Evolutionary conservation across 108 stramenopile species (phyloP).

Genomic region (Bacterosira constricta): DNA sequence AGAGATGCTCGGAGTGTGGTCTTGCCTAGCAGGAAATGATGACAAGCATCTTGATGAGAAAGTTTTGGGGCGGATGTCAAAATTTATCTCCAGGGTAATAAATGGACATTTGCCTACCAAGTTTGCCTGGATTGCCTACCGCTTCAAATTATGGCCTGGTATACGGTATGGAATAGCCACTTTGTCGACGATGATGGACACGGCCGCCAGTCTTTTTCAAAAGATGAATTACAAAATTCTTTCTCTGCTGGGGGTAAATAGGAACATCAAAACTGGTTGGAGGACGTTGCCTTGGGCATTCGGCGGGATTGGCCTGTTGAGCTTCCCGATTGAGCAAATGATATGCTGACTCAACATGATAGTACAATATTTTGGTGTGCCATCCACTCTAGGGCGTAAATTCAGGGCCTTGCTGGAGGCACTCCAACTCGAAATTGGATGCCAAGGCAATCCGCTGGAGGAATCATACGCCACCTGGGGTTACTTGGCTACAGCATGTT

Average conservation of each 20-base stretch:
- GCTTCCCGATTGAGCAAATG: neutral
- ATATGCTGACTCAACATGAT: neutral
- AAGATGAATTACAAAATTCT: neutral
- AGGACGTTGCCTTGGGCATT: neutral
- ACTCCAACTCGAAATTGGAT: neutral
- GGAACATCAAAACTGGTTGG: conserved; percentile 5
- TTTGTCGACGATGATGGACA: neutral
- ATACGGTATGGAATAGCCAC: neutral
- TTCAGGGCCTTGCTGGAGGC: neutral
- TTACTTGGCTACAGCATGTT: neutral
- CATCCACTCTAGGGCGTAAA: neutral
- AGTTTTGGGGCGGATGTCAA: neutral
- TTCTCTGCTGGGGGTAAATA: conserved; percentile 3
- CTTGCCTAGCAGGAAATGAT: neutral
- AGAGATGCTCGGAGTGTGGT: neutral
- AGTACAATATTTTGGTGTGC: neutral
- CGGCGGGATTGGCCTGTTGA: conserved; percentile 1
- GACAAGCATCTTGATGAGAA: neutral
- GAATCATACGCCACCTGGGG: neutral
- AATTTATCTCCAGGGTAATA: neutral
- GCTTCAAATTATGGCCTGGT: neutral
- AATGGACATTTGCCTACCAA: neutral
- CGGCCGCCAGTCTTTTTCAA: neutral
- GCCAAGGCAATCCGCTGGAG: neutral
- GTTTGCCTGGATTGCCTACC: neutral